Base-by-base conservation (phyloP, 495 filamentous ascomycete species). In the Lentithecium fluviatile region DNA sequence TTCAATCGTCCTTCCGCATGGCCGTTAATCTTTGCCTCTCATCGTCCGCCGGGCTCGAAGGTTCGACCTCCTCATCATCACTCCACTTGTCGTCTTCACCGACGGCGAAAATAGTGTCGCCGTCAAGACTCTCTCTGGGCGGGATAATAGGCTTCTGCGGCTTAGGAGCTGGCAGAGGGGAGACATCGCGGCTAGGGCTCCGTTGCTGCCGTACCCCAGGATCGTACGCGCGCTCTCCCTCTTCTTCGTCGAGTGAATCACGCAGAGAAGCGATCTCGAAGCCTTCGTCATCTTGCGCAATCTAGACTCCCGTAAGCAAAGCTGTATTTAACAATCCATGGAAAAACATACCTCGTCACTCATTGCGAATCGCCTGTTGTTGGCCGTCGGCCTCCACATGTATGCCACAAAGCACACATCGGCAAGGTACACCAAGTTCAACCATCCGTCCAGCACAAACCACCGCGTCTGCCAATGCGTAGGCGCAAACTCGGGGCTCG, bases 311-410 rank as follows among this genome's bases (percentile, higher is more conserved):
- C 66, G 10, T 20, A 79, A 26, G 79, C 74, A 34, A 71, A 40
- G 10, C 29, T 32, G 21, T 36, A 25, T 13, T 25, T 32, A 11
- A 23, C 40, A 12, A 15, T 42, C 25, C 34, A 53, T 29, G 23
- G 42, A 55, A n/a, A 4, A 7, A 36, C 76, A 68, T 78, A 85
- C 85, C 84, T 98, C 94, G 68, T 99, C 94, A 75, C 88, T 93
- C 94, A 99, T 99, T 32, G 94, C 94, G 70, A 99, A 99, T 58
- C 94, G 83, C 66, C 93, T 81, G 76, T 99, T 99, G 74, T 99
- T 97, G 38, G 85, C 92, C 21, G 94, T 97, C 26, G 94, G 94
- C 52, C 94, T 81, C 94, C 94, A 99, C 36, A 99, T 79, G 68
- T 97, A 99, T n/a, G 93, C 90, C 47, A 99, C 83, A 73, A 90